Conservation (phyloP, 306 rosid genomes). For the Vicia sativa region DNA sequence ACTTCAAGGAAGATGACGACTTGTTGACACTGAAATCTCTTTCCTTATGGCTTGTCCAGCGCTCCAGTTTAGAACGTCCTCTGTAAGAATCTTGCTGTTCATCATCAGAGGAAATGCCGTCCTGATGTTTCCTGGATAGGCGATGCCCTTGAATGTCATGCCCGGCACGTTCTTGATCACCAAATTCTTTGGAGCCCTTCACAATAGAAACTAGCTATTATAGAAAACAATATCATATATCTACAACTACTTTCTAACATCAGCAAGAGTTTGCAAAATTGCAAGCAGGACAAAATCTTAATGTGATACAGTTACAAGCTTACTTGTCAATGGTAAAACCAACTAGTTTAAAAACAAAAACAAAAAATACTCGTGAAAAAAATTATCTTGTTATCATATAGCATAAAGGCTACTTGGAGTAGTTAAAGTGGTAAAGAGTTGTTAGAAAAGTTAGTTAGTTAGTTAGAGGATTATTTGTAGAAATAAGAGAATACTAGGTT, state of each 20-base stretch:
- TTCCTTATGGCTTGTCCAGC: slow-evolving; percentile 96
- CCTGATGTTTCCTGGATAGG: slow-evolving; percentile 62
- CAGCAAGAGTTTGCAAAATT: slow-evolving; percentile 33
- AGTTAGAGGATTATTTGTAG: too few relatives aligned
- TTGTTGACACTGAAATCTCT: slow-evolving; percentile 70
- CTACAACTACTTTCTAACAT: slow-evolving; percentile 25
- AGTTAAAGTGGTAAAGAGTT: too few relatives aligned
- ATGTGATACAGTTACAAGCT: background rate
- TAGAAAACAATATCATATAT: slow-evolving; percentile 32
- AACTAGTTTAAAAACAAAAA: background rate
- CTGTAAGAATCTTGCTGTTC: slow-evolving; percentile 73
- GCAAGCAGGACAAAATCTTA: slow-evolving; percentile 23
- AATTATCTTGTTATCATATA: background rate
- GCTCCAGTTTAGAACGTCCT: slow-evolving; percentile 96
- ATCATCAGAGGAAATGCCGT: slow-evolving; percentile 69
- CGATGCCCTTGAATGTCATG: slow-evolving; percentile 55
- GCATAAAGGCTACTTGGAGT: too few relatives aligned
- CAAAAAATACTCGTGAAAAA: slow-evolving; percentile 18
- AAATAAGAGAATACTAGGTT: too few relatives aligned
- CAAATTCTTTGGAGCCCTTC: slow-evolving; percentile 74
- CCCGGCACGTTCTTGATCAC: slow-evolving; percentile 53
- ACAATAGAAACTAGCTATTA: slow-evolving; percentile 38
- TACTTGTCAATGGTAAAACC: slow-evolving; percentile 17
- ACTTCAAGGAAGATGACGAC: slow-evolving; percentile 60
- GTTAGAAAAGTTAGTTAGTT: too few relatives aligned